A percentile compares a stretch with the other conserved stretches of the same genome.
Conservation (phyloP, 306 rosid genomes). For the Rubus idaeus region DNA sequence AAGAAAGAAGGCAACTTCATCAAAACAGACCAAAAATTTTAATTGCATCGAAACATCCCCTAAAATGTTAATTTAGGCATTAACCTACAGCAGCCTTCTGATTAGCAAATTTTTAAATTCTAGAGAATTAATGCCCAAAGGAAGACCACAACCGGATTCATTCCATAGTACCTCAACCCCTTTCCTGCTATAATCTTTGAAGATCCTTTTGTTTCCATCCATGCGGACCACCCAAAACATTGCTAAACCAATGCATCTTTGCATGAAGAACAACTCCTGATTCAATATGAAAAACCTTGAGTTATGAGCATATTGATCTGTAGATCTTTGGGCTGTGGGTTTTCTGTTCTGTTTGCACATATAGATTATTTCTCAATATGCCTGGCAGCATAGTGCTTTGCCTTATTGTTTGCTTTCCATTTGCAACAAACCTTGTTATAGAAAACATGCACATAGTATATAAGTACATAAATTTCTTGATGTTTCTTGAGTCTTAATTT, state of each 20-base stretch:
- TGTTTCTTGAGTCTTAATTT: background rate
- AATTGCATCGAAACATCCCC: background rate
- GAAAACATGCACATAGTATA: too few relatives aligned
- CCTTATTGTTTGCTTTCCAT: background rate
- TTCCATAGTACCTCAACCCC: background rate
- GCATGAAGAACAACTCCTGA: background rate
- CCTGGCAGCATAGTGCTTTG: background rate
- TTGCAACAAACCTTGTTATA: background rate
- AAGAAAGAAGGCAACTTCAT: background rate
- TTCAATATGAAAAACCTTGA: background rate
- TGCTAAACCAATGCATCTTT: background rate
- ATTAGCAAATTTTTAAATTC: background rate
- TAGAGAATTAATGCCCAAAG: background rate
- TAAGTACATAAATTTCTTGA: background rate
- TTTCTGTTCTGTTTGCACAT: background rate
- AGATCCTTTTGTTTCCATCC: background rate
- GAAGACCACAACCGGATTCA: background rate
- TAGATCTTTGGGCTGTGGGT: background rate
- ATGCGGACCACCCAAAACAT: background rate
- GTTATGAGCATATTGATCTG: too few relatives aligned
- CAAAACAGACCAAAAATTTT: background rate
- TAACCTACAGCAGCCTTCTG: background rate
- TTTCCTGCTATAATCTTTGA: background rate
- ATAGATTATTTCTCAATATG: background rate
- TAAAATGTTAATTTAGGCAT: background rate